A percentile compares a stretch with the other conserved stretches of the same genome.
These are phyloP conservation scores for Ruellia speciosa DNA, from an alignment of 305 asterid species.

Conservation along the genomic window DNA sequence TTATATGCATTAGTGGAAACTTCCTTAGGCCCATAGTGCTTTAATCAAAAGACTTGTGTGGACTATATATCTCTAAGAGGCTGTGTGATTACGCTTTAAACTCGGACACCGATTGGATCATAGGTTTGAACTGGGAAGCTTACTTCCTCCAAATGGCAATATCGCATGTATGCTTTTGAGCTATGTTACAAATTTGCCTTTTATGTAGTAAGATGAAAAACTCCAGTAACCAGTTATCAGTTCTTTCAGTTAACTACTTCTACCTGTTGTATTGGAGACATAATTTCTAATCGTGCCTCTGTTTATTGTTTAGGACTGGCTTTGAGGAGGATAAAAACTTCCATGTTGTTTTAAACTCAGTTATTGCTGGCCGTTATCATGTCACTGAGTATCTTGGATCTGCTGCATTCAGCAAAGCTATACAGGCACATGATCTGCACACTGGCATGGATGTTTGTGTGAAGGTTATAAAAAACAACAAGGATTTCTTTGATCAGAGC, in stretches of 20 bases:
- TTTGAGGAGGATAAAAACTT: conserved; percentile 98
- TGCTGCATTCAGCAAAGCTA: conserved; percentile 99
- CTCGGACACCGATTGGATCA: conserved; percentile 1
- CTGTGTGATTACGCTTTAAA: neutral
- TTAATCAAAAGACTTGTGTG: neutral
- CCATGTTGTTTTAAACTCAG: conserved; percentile 80
- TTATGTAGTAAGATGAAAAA: too few relatives aligned
- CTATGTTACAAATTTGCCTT: neutral
- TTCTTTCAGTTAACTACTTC: neutral
- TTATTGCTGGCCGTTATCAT: conserved; percentile 97
- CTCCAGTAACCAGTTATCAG: too few relatives aligned
- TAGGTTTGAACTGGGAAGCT: conserved; percentile 15
- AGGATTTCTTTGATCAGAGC: conserved; percentile 96
- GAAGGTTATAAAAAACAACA: conserved; percentile 89
- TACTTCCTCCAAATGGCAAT: conserved; percentile 11
- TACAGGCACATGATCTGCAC: conserved; percentile 98
- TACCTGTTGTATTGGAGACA: conserved; percentile 5
- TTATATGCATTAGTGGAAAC: neutral
- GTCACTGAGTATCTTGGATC: conserved; percentile 99
- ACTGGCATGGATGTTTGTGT: conserved; percentile 97
- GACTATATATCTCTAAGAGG: neutral
- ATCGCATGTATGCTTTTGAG: neutral
- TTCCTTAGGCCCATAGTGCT: conserved; percentile 7
- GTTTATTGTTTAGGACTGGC: conserved; percentile 68
- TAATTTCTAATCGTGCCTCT: conserved; percentile 24